Evolutionary conservation across 176 grass and related monocot genomes (phyloP), one percentile per base, ranked within the genome.

Genomic region (Tuctoria greenei): DNA sequence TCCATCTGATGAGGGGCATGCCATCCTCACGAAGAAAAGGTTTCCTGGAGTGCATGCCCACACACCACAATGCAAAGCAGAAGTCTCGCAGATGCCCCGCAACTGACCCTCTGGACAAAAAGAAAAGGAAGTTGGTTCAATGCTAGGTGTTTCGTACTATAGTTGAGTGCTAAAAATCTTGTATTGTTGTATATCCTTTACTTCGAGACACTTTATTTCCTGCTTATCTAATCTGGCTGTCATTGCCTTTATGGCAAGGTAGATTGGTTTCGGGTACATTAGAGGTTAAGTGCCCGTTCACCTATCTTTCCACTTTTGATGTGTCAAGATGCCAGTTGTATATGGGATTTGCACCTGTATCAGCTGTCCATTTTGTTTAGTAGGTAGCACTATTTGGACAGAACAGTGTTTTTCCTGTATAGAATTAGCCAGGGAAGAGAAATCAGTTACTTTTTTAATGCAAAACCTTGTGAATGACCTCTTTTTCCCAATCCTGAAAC

Each of bases 1-100:
- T 35, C n/a, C 89, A 68, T 69, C 84, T 83, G n/a, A 63, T 95
- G 8, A 91, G 88, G 43, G 41, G 76, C 57, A 84, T 95, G 75
- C 34, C 78, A 15, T 46, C 67, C 23, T 10, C 60, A 40, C 77
- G 88, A 84, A 81, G 88, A 71, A 89, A 68, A 56, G 38, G 72
- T 51, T 37, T 95, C 1, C 14, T 86, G 26, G 62, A 84, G 25
- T 91, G 80, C 72, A 68, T 95, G 4, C 18, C 23, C 57, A 25
- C 45, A 25, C 63, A 83, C n/a, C 55, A 41, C 11, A 85, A 68
- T 42, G 71, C 25, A 49, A 68, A 62, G 69, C 68, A 78, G 4
- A 61, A 67, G 43, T 13, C 66, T 59, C 52, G 73, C 38, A 66
- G 66, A 26, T 81, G 73, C 10, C 56, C 87, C 26, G 34, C 34